Percentiles rank a stretch among this genome's conserved stretches.
phyloP scores from a whole-genome alignment of 2,329 filamentous ascomycete species.

The Penicillium griseofulvum region DNA sequence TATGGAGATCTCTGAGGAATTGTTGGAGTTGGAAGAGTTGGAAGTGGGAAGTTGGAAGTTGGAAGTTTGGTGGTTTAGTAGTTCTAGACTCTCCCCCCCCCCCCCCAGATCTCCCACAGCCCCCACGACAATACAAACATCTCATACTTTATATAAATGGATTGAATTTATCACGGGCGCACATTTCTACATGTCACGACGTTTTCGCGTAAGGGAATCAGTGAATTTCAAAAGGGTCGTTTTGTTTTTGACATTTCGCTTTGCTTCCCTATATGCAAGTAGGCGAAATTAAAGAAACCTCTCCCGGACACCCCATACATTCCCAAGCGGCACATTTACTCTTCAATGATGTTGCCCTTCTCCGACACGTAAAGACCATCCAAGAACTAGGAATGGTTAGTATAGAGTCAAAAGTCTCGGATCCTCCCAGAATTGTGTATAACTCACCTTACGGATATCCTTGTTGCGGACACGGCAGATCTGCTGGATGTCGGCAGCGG shows the following conservation, averaged over 20 bases:
- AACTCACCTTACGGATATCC: slow-evolving; percentile 96
- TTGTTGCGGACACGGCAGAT: slow-evolving; percentile 99
- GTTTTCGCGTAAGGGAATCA: slow-evolving; percentile 23
- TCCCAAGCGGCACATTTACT: slow-evolving; percentile 40
- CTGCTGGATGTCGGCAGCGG: slow-evolving; percentile 98
- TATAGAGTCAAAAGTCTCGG: background rate
- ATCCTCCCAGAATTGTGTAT: background rate
- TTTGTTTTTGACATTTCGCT: slow-evolving; percentile 40
- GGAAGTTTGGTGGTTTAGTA: background rate
- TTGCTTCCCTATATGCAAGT: slow-evolving; percentile 42
- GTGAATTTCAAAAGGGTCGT: slow-evolving; percentile 30
- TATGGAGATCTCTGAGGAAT: background rate
- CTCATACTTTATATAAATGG: background rate
- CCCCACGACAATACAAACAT: background rate
- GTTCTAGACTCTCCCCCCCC: background rate
- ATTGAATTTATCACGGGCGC: slow-evolving; percentile 10
- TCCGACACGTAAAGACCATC: slow-evolving; percentile 99
- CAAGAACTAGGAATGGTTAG: slow-evolving; percentile 69
- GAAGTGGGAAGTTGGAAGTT: background rate
- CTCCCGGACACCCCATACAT: slow-evolving; percentile 38
- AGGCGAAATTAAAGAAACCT: slow-evolving; percentile 41
- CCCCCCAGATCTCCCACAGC: background rate
- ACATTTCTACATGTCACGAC: slow-evolving; percentile 32
- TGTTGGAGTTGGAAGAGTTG: background rate
- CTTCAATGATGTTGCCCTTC: slow-evolving; percentile 86